Conservation (phyloP, 2,329 filamentous ascomycete genomes). For the Lecanosticta acicola region DNA sequence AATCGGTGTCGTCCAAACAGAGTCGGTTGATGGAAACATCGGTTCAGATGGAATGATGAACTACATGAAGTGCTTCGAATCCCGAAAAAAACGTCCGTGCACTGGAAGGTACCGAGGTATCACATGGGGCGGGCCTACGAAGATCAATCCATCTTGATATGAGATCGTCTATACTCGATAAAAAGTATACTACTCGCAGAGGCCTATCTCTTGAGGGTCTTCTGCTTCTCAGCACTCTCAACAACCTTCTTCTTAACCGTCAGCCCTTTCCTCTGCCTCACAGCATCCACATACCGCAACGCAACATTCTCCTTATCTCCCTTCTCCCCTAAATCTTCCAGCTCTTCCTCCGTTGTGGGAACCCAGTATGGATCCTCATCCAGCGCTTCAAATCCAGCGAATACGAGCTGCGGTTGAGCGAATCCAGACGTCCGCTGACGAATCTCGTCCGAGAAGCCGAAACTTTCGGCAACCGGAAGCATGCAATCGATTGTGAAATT, state of each 20-base stretch:
- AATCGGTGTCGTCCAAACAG: background rate
- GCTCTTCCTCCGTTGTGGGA: constrained; percentile 88
- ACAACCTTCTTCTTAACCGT: constrained; percentile 66
- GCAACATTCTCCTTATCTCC: constrained; percentile 94
- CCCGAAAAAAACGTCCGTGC: background rate
- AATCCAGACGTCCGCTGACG: constrained; percentile 86
- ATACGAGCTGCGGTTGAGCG: constrained; percentile 87
- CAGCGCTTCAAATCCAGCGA: constrained; percentile 84
- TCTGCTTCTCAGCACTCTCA: constrained; percentile 88
- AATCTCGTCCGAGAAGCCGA: constrained; percentile 95
- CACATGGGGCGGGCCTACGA: too few species aligned
- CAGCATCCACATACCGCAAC: constrained; percentile 89
- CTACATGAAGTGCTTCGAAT: background rate
- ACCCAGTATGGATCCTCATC: constrained; percentile 98
- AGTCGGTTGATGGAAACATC: background rate
- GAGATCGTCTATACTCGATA: too few species aligned
- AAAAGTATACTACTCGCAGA: background rate
- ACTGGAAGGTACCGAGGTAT: background rate
- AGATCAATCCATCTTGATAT: too few species aligned
- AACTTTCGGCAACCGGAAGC: constrained; percentile 87
- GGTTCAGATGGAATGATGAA: background rate
- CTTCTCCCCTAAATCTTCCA: constrained; percentile 91
- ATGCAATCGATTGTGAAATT: constrained; percentile 91
- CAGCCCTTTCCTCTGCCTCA: constrained; percentile 80
- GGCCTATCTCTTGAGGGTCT: constrained; percentile 61